These are phyloP conservation scores for Trichoderma sp. DNA, from an alignment of 2,329 filamentous ascomycete genomes.

Conservation along the genomic window DNA sequence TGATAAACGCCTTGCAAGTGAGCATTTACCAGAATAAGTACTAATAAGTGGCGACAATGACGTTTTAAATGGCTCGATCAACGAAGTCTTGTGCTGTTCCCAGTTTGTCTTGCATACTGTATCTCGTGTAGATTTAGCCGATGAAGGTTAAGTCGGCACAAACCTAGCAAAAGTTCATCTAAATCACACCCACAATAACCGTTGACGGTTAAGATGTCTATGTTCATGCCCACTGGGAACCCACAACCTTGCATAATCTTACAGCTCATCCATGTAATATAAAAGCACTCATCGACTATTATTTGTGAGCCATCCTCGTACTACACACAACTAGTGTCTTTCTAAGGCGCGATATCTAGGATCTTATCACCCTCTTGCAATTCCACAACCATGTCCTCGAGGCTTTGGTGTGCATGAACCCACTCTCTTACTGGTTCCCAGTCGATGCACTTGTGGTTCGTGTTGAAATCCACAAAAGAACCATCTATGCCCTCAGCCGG, in stretches of 20 bases:
- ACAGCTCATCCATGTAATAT: not conserved
- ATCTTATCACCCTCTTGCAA: constrained; percentile 8
- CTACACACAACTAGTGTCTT: not conserved
- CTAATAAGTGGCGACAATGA: not conserved
- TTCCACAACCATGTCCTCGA: constrained; percentile 6
- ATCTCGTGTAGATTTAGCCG: not conserved
- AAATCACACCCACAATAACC: not conserved
- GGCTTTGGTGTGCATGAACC: constrained; percentile 3
- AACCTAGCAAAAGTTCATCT: not conserved
- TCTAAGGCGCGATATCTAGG: constrained; percentile 3
- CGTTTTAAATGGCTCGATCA: not conserved
- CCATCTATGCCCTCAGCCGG: constrained; percentile 3
- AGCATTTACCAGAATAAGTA: not conserved
- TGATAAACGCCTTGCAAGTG: not conserved
- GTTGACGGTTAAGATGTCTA: not conserved
- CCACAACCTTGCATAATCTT: not conserved
- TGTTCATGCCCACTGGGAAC: not conserved
- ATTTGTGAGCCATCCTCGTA: not conserved
- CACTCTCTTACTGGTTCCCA: constrained; percentile 16
- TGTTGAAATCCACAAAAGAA: constrained; percentile 18
- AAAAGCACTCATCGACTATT: not conserved
- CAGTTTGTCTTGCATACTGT: not conserved
- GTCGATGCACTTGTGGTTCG: constrained; percentile 12
- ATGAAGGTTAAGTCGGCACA: not conserved
- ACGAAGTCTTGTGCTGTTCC: not conserved